These are phyloP conservation scores for Liquidambar formosana DNA, from an alignment of 164 flowering plant species.

Conservation along the genomic window DNA sequence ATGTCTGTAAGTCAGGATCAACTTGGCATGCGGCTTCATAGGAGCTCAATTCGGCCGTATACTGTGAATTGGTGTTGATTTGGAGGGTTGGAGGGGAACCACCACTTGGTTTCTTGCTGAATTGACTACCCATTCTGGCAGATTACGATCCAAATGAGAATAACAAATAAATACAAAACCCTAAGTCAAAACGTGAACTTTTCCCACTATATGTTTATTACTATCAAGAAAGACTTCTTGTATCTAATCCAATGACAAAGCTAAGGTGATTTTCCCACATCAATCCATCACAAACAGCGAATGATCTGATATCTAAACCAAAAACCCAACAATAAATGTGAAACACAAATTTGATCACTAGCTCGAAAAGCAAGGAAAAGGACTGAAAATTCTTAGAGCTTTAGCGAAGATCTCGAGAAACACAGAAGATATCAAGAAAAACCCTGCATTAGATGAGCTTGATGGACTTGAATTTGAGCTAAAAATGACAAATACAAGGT, in stretches of 20 bases:
- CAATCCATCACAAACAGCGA: background rate
- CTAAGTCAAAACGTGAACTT: background rate
- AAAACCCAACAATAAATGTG: background rate
- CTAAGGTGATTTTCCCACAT: too few relatives aligned
- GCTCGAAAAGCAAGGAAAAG: background rate
- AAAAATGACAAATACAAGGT: too few relatives aligned
- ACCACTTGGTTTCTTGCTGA: constrained; percentile 20
- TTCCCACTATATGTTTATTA: background rate
- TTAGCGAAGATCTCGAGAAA: background rate
- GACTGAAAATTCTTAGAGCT: background rate
- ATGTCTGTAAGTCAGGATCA: constrained; percentile 58
- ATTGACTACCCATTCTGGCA: constrained; percentile 32
- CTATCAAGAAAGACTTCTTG: too few relatives aligned
- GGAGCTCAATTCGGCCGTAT: constrained; percentile 47
- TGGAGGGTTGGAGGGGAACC: constrained; percentile 1
- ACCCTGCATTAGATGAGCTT: too few relatives aligned
- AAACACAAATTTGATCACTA: background rate
- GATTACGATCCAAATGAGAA: background rate
- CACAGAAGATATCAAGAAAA: background rate
- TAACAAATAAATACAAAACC: background rate
- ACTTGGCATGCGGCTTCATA: constrained; percentile 62
- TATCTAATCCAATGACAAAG: too few relatives aligned
- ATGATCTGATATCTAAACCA: background rate
- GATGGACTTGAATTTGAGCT: too few relatives aligned
- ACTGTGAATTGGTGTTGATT: constrained; percentile 10